phyloP scores from a whole-genome alignment of 106 monocot genomes.

The Acorus calamus region DNA sequence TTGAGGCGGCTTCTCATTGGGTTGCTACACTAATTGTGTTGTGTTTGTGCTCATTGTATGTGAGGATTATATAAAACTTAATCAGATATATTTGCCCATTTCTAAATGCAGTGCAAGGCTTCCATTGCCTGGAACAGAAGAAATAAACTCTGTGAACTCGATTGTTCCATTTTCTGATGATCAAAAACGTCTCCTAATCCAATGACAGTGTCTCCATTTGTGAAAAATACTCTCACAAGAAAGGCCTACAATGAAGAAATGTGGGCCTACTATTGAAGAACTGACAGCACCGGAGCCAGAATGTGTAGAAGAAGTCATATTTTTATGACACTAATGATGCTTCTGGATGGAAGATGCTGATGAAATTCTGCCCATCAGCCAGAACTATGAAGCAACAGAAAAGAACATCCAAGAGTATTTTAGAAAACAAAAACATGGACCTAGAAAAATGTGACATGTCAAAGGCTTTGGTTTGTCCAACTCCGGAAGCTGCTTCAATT shows the following conservation, averaged over 20 bases:
- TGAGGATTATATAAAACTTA: too few species aligned
- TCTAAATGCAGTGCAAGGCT: slow-evolving; percentile 49
- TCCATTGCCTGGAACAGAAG: slow-evolving; percentile 50
- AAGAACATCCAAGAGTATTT: slow-evolving; percentile 32
- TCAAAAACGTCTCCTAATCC: slow-evolving; percentile 2
- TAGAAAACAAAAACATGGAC: slow-evolving; percentile 34
- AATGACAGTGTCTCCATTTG: slow-evolving; percentile 11
- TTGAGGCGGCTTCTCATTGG: slow-evolving; percentile 64
- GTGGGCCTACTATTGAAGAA: slow-evolving; percentile 58
- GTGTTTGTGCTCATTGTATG: too few species aligned
- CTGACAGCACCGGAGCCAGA: slow-evolving; percentile 35
- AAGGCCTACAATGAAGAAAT: slow-evolving; percentile 6
- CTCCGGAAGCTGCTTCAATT: slow-evolving; percentile 49
- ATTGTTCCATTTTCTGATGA: slow-evolving; percentile 5
- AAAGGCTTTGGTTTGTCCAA: slow-evolving; percentile 52
- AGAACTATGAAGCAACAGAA: too few species aligned
- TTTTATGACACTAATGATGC: slow-evolving; percentile 44
- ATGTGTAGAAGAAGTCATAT: slow-evolving; percentile 1
- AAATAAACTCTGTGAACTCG: slow-evolving; percentile 22
- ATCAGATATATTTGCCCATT: too few species aligned
- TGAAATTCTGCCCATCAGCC: too few species aligned
- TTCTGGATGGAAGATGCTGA: slow-evolving; percentile 40
- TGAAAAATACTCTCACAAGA: slow-evolving; percentile 7
- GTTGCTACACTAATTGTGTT: slow-evolving; percentile 36
- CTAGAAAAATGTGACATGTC: slow-evolving; percentile 35